Evolutionary conservation across 352 stramenopile species (phyloP).

Genomic region (Phytophthora tubulina): DNA sequence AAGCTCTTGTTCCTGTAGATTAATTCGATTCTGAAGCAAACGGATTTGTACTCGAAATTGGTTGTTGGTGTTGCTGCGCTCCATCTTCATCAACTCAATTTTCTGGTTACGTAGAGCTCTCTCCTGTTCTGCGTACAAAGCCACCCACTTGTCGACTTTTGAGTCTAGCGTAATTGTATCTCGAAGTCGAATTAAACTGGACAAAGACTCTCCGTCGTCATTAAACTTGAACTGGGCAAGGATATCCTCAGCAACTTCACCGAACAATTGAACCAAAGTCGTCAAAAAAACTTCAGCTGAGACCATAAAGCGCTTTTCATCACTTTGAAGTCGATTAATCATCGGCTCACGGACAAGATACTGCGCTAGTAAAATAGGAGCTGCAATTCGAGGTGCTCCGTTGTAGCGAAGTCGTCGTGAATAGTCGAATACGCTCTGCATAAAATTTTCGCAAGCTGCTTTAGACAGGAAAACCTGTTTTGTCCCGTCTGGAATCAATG

Average conservation of each 20-base stretch:
- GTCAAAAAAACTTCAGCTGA: constrained; percentile 56
- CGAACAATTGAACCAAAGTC: constrained; percentile 57
- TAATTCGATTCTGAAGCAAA: constrained; percentile 67
- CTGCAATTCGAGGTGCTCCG: constrained; percentile 17
- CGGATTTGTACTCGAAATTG: constrained; percentile 65
- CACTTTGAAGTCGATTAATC: constrained; percentile 9
- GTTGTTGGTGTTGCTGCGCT: constrained; percentile 60
- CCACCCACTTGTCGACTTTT: constrained; percentile 58
- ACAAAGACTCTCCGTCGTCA: constrained; percentile 82
- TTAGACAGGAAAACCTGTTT: constrained; percentile 58
- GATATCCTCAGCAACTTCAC: constrained; percentile 73
- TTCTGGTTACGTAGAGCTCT: constrained; percentile 58
- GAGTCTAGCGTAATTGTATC: constrained; percentile 74
- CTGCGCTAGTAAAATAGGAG: constrained; percentile 47
- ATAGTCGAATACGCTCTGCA: constrained; percentile 55
- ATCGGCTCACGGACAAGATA: constrained; percentile 48
- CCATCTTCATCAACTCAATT: constrained; percentile 72
- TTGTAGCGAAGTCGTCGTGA: constrained; percentile 14
- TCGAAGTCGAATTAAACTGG: constrained; percentile 67
- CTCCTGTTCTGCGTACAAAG: constrained; percentile 59
- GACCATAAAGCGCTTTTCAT: constrained; percentile 39
- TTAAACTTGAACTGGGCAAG: constrained; percentile 86
- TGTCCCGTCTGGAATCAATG: constrained; percentile 64
- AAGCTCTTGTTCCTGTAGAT: constrained; percentile 69
- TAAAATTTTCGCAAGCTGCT: constrained; percentile 54